Conservation (phyloP, 768 basidiomycete genomes). For the Mycena belliarum region DNA sequence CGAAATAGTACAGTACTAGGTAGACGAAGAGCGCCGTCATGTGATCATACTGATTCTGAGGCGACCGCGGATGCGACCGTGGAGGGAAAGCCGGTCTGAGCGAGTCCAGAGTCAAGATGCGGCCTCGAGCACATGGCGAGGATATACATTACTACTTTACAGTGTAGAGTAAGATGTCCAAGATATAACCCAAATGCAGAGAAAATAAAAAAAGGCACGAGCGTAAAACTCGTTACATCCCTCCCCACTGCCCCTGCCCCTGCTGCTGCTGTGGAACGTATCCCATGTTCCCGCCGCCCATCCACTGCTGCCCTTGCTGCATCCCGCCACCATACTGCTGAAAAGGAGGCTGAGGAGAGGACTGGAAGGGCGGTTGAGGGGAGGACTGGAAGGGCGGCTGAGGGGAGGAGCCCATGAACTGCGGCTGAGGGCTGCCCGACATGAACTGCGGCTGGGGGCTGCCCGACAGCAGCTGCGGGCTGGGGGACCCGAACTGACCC, state of each 20-base stretch:
- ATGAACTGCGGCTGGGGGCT: constrained; percentile 21
- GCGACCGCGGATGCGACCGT: too few relatives aligned
- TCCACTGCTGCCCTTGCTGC: constrained; percentile 22
- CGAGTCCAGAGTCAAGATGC: too few relatives aligned
- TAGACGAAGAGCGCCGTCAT: too few relatives aligned
- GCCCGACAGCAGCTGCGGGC: constrained; percentile 31
- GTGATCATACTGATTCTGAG: too few relatives aligned
- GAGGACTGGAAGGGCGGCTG: constrained; percentile 8
- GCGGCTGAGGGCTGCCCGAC: constrained; percentile 20
- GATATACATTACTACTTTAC: neutral
- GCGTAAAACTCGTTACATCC: constrained; percentile 28
- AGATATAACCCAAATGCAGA: neutral
- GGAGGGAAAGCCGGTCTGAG: too few relatives aligned
- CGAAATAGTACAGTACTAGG: too few relatives aligned
- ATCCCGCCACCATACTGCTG: neutral
- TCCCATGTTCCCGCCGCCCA: constrained; percentile 11
- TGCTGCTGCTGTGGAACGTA: constrained; percentile 21
- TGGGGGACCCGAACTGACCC: constrained; percentile 25
- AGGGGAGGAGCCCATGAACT: constrained; percentile 17
- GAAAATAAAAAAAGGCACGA: neutral
- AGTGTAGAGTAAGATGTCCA: neutral
- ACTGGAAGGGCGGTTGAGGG: constrained; percentile 13
- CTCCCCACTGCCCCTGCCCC: constrained; percentile 38
- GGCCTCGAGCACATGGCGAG: too few relatives aligned
- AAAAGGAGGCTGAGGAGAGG: constrained; percentile 15